Conservation (phyloP, 2,329 filamentous ascomycete species). For the Aspergillus alliaceus region DNA sequence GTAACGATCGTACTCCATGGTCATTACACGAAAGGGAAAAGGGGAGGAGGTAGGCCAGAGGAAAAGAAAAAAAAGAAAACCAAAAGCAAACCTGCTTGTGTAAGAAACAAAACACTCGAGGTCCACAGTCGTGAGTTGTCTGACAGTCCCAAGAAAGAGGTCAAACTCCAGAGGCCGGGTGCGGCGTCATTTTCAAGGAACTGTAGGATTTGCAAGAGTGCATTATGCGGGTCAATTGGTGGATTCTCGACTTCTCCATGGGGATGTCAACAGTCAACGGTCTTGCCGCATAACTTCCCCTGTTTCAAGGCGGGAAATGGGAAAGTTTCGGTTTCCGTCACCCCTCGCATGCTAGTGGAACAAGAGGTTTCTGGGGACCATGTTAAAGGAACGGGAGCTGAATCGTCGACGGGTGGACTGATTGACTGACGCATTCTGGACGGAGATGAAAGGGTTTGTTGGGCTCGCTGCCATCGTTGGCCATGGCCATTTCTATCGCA, state of each 20-base stretch:
- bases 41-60: background rate
- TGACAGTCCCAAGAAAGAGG: slow-evolving; percentile 5
- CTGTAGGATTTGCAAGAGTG: slow-evolving; percentile 12
- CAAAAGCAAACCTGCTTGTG: background rate
- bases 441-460: slow-evolving; percentile 4
- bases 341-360: slow-evolving; percentile 19
- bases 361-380: slow-evolving; percentile 1
- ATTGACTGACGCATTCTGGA: background rate
- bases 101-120: background rate
- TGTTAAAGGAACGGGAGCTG: background rate
- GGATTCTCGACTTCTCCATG: slow-evolving; percentile 10
- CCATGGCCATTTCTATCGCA: background rate
- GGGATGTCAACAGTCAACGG: slow-evolving; percentile 16
- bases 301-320: slow-evolving; percentile 21
- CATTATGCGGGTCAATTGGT: slow-evolving; percentile 20
- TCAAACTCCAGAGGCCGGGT: slow-evolving; percentile 13
- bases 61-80: background rate
- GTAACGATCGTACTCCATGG: slow-evolving; percentile 13
- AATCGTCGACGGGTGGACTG: background rate
- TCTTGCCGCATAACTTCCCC: slow-evolving; percentile 18
- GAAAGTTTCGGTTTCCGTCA: slow-evolving; percentile 14
- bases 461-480: background rate
- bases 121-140: slow-evolving; percentile 3
- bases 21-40: background rate
- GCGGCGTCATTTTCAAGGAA: slow-evolving; percentile 28